Conservation (phyloP, 139 green algal species). For the Parachlorella kessleri region DNA sequence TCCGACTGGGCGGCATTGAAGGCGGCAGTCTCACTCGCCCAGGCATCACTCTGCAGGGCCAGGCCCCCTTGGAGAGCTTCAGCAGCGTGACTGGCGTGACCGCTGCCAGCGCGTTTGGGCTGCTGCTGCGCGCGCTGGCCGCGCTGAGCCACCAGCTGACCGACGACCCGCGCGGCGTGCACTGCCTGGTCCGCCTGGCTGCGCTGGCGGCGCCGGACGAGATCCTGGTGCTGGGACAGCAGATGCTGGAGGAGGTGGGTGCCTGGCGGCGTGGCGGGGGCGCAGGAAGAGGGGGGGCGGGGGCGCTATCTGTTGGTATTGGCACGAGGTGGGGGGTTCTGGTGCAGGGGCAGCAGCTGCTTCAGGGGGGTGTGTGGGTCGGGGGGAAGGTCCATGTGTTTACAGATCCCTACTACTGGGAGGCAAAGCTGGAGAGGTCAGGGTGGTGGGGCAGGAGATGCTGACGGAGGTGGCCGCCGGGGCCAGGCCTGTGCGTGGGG, state of each 20-base stretch:
- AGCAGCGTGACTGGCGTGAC: not conserved
- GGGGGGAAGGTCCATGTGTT: too few species aligned
- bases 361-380: too few species aligned
- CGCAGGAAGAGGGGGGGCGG: not conserved
- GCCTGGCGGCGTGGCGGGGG: too few species aligned
- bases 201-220: slow-evolving; percentile 4
- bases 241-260: not conserved
- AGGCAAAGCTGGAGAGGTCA: too few species aligned
- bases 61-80: not conserved
- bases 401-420: too few species aligned
- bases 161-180: slow-evolving; percentile 11
- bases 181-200: slow-evolving; percentile 27
- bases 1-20: too few species aligned
- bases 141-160: slow-evolving; percentile 8
- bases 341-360: not conserved
- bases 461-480: too few species aligned
- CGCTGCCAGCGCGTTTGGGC: not conserved
- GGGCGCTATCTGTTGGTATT: too few species aligned
- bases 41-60: not conserved
- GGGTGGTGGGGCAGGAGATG: too few species aligned
- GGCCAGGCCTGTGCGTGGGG: too few species aligned
- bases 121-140: slow-evolving; percentile 11
- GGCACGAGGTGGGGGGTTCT: not conserved
- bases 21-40: not conserved
- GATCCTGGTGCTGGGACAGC: slow-evolving; percentile 1